A percentile compares a stretch with the other conserved stretches of the same genome.
phyloP scores from a whole-genome alignment of 495 filamentous ascomycete genomes.

The Cenococcum geophilum region DNA sequence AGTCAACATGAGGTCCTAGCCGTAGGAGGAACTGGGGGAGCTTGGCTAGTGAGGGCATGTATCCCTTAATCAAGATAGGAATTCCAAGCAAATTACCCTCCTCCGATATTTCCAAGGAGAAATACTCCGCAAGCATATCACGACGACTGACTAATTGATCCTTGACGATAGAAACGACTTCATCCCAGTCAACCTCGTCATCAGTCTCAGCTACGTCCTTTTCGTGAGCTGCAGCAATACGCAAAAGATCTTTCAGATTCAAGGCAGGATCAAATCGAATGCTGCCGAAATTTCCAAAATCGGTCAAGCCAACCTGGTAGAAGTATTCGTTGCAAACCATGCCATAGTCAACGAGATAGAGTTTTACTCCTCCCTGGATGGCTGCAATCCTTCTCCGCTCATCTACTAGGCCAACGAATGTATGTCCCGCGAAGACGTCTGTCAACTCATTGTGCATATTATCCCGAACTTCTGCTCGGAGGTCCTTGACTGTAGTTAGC shows the following conservation, averaged over 20 bases:
- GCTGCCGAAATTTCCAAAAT: slow-evolving; percentile 90
- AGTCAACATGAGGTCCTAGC: slow-evolving; percentile 82
- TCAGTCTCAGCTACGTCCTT: slow-evolving; percentile 42
- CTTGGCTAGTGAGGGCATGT: slow-evolving; percentile 77
- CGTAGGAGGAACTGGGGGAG: slow-evolving; percentile 83
- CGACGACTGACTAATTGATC: slow-evolving; percentile 62
- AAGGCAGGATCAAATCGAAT: slow-evolving; percentile 77
- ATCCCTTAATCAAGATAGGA: slow-evolving; percentile 83
- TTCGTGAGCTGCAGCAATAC: slow-evolving; percentile 67
- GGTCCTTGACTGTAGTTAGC: slow-evolving; percentile 70
- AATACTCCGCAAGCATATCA: slow-evolving; percentile 90
- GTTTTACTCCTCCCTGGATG: slow-evolving; percentile 86
- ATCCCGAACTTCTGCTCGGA: slow-evolving; percentile 74
- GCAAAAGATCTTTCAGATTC: slow-evolving; percentile 61
- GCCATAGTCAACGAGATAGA: slow-evolving; percentile 93
- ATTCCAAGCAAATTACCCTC: slow-evolving; percentile 71
- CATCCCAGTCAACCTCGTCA: slow-evolving; percentile 57
- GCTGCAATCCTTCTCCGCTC: slow-evolving; percentile 79
- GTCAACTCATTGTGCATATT: slow-evolving; percentile 85
- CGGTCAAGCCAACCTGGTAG: slow-evolving; percentile 92
- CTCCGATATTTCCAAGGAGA: slow-evolving; percentile 73
- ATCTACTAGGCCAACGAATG: slow-evolving; percentile 91
- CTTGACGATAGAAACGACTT: slow-evolving; percentile 57
- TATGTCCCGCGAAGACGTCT: slow-evolving; percentile 82
- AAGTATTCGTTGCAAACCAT: slow-evolving; percentile 85